Base-by-base conservation (phyloP, 2,329 filamentous ascomycete species). In the Lanzia echinophila region DNA sequence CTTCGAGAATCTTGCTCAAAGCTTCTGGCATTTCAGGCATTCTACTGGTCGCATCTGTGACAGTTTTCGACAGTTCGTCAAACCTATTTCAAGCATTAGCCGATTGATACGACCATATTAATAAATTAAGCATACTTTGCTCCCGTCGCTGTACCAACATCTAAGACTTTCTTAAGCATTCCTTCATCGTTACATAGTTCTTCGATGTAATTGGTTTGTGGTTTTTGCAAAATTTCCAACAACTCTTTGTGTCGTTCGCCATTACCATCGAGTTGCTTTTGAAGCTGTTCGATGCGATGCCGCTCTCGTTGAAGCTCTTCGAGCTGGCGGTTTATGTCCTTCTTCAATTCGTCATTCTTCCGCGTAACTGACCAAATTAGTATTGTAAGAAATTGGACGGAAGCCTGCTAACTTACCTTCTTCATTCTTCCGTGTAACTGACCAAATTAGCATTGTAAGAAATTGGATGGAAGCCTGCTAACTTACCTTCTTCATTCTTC, bases 41-140 rank as follows among this genome's bases (percentile, higher is more conserved):
- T 22, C 45, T 34, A 15, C 32, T 58, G 24, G 57, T 56, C 20
- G 62, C 20, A 28, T 48, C 47, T 17, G 49, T 55, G 10, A 66
- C 13, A 3, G 55, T 24, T n/a, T 45, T 51, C 15, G 49, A 43
- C 5, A 60, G 33, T 45, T 59, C 54, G 5, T 64, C 60, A 36
- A 68, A 43, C 36, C 65, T 67, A 20, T 3, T 15, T 24, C 19
- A 39, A 6, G 38, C 34, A 17, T 62, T 42, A 62, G 57, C 34
- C 12, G 22, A 6, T n/a, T 11, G 7, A 38, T 1, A 32, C 12
- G 10, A 28, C 17, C 6, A 43, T 20, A 22, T 28, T 15, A 41
- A 62, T 65, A 55, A n/a, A 59, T 50, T 15, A 62, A 49, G 17
- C 64, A 64, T 41, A 68, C 70, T 58, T 67, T 61, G 19, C 60